Percentiles rank a stretch among this genome's conserved stretches.
Conservation (phyloP, 2,329 filamentous ascomycete species). For the Sphaerulina populicola region DNA sequence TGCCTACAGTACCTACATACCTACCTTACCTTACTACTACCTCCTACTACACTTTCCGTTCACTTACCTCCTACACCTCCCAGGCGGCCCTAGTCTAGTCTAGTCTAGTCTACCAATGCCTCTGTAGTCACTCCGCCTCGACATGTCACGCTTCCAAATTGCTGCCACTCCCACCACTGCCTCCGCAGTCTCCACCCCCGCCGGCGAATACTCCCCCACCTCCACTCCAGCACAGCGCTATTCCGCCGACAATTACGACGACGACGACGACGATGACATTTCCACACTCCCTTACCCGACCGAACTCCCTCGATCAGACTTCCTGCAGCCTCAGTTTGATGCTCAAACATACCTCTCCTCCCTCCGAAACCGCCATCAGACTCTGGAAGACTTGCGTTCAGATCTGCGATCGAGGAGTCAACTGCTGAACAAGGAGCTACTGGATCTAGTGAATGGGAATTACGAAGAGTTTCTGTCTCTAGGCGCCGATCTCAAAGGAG, state of each 20-base stretch:
- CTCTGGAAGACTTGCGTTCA: constrained; percentile 80
- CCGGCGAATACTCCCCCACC: constrained; percentile 16
- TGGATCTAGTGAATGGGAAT: constrained; percentile 92
- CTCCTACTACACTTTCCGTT: too few species aligned
- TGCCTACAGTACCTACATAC: too few species aligned
- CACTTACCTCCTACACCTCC: too few species aligned
- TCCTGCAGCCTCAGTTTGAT: constrained; percentile 68
- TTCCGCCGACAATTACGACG: constrained; percentile 42
- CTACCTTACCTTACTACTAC: too few species aligned
- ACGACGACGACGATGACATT: constrained; percentile 50
- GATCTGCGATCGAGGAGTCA: constrained; percentile 76
- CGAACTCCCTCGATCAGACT: constrained; percentile 73
- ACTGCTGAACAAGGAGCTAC: constrained; percentile 71
- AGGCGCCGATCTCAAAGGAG: constrained; percentile 71
- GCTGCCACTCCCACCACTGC: constrained; percentile 17
- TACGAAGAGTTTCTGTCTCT: constrained; percentile 85
- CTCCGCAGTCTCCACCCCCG: constrained; percentile 36
- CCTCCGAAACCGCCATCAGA: constrained; percentile 81
- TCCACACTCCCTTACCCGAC: constrained; percentile 75
- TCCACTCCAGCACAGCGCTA: constrained; percentile 34
- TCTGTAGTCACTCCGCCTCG: neutral
- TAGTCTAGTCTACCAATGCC: neutral
- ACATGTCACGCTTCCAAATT: constrained; percentile 46
- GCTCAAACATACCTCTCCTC: constrained; percentile 75
- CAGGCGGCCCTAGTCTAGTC: too few species aligned